Evolutionary conservation across 345 rosid genomes (phyloP), one percentile per base, ranked within the genome.

Genomic region (Eucalyptus pauciflora): DNA sequence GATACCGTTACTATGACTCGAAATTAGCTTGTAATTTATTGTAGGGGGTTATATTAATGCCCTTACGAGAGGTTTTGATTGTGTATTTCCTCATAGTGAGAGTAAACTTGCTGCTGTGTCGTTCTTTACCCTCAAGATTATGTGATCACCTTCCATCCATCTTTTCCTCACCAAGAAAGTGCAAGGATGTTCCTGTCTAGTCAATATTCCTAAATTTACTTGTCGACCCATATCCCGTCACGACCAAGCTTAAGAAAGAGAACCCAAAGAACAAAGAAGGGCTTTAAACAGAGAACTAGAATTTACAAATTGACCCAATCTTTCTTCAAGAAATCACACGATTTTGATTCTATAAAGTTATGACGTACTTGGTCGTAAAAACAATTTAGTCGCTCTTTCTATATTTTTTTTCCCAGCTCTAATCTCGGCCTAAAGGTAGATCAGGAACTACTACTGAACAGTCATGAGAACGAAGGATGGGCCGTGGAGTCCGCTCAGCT

Each of bases 181-280:
- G 29, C 1, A 4, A 24, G 62, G 62, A 56, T 0, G 62, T 56
- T 56, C 62, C 29, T 56, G 29, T 56, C 62, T 24, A 24, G 62
- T 56, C 29, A 56, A 56, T 56, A 56, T 56, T 56, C 6, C 62
- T 56, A 0, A 10, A 56, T 56, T 56, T 56, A 56, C 62, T 24
- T 24, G 62, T 56, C 12, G 62, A 9, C 29, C 1, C 0, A 5
- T 22, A 2, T 22, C 29, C 11, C 0, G 62, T 56, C 29, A 9
- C 3, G 62, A 56, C 62, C 13, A 24, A 56, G 27, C 62, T 56
- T 24, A 24, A 56, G 13, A 56, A 56, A 56, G 62, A 56, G 62
- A 56, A 56, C 29, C 29, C 62, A 56, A 56, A 4, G 62, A 56
- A 56, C 0, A 56, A 22, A 56, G 29, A 2, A 56, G 62, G 62